Percentiles rank a stretch among this genome's conserved stretches.
phyloP scores from a whole-genome alignment of 2,329 filamentous ascomycete genomes.

The Coccinonectria pachysandricola region DNA sequence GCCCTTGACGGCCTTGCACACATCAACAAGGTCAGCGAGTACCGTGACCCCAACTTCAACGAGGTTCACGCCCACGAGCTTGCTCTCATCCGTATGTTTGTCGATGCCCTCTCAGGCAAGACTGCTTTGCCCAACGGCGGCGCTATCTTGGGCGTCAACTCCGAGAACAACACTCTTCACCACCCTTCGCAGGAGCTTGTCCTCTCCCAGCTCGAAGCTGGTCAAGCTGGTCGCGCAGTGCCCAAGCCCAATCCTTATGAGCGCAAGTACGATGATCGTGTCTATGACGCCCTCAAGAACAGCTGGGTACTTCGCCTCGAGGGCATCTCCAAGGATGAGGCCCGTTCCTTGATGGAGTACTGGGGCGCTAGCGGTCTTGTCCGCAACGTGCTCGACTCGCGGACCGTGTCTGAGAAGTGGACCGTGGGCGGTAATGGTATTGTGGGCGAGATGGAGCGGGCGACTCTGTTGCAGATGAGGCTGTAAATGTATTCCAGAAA shows the following conservation, averaged over 20 bases:
- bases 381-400: conserved; percentile 58
- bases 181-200: conserved; percentile 59
- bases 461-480: conserved; percentile 39
- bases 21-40: conserved; percentile 69
- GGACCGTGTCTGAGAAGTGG: conserved; percentile 72
- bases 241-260: conserved; percentile 42
- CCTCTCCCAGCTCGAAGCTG: conserved; percentile 45
- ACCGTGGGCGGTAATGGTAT: conserved; percentile 69
- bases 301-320: conserved; percentile 47
- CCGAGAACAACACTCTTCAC: conserved; percentile 56
- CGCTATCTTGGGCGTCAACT: conserved; percentile 64
- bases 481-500: conserved; percentile 20
- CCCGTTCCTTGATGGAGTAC: conserved; percentile 78
- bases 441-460: conserved; percentile 75
- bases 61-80: conserved; percentile 82
- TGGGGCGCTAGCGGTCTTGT: conserved; percentile 80
- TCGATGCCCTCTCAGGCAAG: conserved; percentile 57
- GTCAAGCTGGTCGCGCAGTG: conserved; percentile 25
- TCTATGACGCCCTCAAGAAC: conserved; percentile 41
- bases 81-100: conserved; percentile 62
- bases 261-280: conserved; percentile 46
- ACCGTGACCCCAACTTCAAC: conserved; percentile 60
- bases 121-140: conserved; percentile 59
- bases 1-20: conserved; percentile 70
- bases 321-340: conserved; percentile 64